Base-by-base conservation (phyloP, 805 yeast genomes). In the Yarrowia sp. region DNA sequence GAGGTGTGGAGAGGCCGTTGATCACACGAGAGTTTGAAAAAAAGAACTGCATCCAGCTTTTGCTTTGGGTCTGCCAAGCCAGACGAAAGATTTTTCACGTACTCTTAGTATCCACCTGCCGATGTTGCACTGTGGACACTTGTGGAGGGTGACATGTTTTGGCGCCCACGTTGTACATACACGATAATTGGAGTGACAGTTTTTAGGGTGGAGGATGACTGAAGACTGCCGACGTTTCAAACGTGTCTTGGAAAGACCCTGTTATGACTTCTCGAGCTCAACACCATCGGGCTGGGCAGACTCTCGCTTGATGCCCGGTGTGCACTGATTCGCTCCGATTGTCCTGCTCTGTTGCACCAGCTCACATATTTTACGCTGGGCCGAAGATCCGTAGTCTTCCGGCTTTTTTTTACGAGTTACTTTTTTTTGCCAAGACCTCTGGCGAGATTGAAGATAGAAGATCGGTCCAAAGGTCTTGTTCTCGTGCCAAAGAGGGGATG, bases 371-470 rank as follows among this genome's bases (percentile, higher is more conserved):
- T 13, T 13, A 44, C 49, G 49, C 49, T 27, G 33, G 49, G 6
- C 32, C 49, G 49, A 44, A 44, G 49, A 44, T 44, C 49, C 32
- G 49, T 27, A 44, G 49, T 10, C 31, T 44, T 44, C 33, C 47
- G 47, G 21, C 14, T 6, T 16, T 16, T 25, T 16, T 41, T 10
- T 4, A 13, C 19, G 27, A 38, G 44, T 22, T 7, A 10, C 5
- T 18, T 39, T 39, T 21, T 16, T 42, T 16, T 25, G 49, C 49
- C 49, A 44, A 44, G 49, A 19, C 49, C 19, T 18, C 33, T 27
- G 49, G 49, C 33, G 49, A 44, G 49, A 44, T 44, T n/a, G 49
- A 44, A 44, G 49, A 24, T 39, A n/a, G n/a, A n/a, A n/a, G n/a
- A n/a, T n/a, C n/a, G n/a, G n/a, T n/a, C n/a, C n/a, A n/a, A n/a